Base-by-base conservation (phyloP, 352 stramenopile species). In the Phytophthora multivora region DNA sequence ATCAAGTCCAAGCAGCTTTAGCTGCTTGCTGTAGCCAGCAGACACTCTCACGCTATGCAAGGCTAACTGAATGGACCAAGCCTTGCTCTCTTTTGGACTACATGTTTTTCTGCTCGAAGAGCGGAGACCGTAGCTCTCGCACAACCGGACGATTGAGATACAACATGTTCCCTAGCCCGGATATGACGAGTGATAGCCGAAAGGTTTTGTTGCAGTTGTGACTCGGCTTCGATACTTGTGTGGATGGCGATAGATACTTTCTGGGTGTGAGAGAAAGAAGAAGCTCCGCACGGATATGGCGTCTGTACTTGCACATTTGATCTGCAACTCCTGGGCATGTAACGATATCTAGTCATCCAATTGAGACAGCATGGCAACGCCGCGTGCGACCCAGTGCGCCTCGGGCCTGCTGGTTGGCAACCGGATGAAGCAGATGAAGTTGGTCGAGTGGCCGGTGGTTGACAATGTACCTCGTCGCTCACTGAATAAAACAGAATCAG, bases 381-480 rank as follows among this genome's bases (percentile, higher is more conserved):
- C 95, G 18, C 93, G 79, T 51, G 92, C 78, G 39, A 98, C 93
- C 95, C 95, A 98, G 69, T 98, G 91, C n/a, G 74, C 60, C 50
- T 96, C 78, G 0, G 69, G 68, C 41, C 90, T 80, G 57, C 83
- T 81, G 3, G 84, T 95, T 12, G 91, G 90, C 41, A 98, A 53
- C 5, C 81, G 75, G 51, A 98, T 97, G 59, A 94, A 97, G 73
- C 91, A 97, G 51, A 98, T 96, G 62, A 98, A 98, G 75, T 98
- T 98, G 23, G 91, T 97, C 51, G 89, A 97, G 68, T 98, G 91
- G n/a, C 93, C 93, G 2, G 91, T 98, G 10, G 94, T 98, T 12
- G 90, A 93, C 19, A 98, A 72, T 30, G 94, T 91, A 4, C 94
- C 94, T 38, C 91, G 79, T 4, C 93, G 73, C 54, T 98, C 93